Conservation (phyloP, 371 early-diverging fungal genomes). For the Coemansia sp. region DNA sequence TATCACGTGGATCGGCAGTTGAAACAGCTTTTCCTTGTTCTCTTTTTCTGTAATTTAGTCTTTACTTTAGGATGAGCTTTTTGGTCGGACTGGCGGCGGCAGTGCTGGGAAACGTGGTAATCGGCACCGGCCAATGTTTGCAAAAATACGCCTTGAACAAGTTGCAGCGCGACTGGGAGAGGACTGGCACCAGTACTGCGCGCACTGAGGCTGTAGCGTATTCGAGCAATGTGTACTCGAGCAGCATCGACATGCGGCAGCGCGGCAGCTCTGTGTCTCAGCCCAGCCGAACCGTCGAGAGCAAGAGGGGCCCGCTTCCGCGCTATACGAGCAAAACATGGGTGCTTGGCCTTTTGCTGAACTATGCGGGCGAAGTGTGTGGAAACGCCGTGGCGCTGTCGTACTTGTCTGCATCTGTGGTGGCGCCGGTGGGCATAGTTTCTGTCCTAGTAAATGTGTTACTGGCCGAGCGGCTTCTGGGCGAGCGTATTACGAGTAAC, state of each 20-base stretch:
- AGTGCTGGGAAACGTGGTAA: slow-evolving; percentile 43
- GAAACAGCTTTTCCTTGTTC: not conserved
- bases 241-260: slow-evolving; percentile 20
- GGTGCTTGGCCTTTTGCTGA: slow-evolving; percentile 35
- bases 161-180: slow-evolving; percentile 35
- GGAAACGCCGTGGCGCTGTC: slow-evolving; percentile 49
- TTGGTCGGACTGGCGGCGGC: slow-evolving; percentile 47
- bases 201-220: not conserved
- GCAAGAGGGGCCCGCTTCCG: slow-evolving; percentile 10
- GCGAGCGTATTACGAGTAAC: slow-evolving; percentile 43
- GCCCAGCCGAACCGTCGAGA: not conserved
- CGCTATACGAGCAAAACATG: slow-evolving; percentile 42
- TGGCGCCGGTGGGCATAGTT: slow-evolving; percentile 47
- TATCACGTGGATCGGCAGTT: not conserved
- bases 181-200: slow-evolving; percentile 6
- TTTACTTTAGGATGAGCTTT: slow-evolving; percentile 11
- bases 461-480: slow-evolving; percentile 39
- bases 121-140: slow-evolving; percentile 49
- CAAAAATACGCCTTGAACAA: slow-evolving; percentile 44
- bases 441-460: slow-evolving; percentile 43
- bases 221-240: not conserved
- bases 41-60: not conserved
- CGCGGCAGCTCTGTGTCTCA: slow-evolving; percentile 12
- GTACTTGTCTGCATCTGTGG: slow-evolving; percentile 44
- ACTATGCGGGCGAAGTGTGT: slow-evolving; percentile 45